Evolutionary conservation across 1,284 basidiomycete genomes (phyloP), one percentile per base, ranked within the genome.

Genomic region (Mycena sp.): DNA sequence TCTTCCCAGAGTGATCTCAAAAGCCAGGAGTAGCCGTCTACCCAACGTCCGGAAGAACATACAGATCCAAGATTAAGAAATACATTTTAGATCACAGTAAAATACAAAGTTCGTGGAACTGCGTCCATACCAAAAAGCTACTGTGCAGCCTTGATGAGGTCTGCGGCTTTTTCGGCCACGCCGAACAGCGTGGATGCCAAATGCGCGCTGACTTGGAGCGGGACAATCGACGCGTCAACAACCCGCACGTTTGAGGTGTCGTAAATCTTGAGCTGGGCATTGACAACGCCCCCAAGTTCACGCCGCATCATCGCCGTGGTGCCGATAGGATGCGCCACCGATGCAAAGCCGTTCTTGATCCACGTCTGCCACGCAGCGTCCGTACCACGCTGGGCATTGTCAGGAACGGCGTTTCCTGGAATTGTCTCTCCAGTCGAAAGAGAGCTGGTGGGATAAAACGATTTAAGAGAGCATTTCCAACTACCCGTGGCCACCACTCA

Each of bases 261-360:
- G 75, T 89, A 88, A 3, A 87, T 82, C 69, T 76, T 83, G 18
- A 87, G 78, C 67, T 82, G 77, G 6, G 83, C 80, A 68, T 83
- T 73, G 54, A 86, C 85, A 37, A 86, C 85, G 71, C 86, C 91
- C 39, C 91, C 91, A 6, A 89, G 81, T 3, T 82, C 83, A 41
- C 84, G 81, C 52, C 79, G 81, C 86, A 90, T 90, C 90, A 93
- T 91, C 5, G 89, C 81, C 2, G 85, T 85, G 0, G 90, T 91
- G 0, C 87, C 90, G 56, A 92, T 83, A 5, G 89, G 90, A 78
- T 90, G 88, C 25, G 82, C 81, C 20, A 88, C 87, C 5, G 85
- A 81, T 3, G 78, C 69, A 73, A 85, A 87, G 18, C 80, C 80
- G 16, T 79, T 72, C 73, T 77, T 76, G 72, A 88, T 84, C 86